These are phyloP conservation scores for Bipolaris zeicola DNA, from an alignment of 2,329 filamentous ascomycete genomes.

Conservation along the genomic window DNA sequence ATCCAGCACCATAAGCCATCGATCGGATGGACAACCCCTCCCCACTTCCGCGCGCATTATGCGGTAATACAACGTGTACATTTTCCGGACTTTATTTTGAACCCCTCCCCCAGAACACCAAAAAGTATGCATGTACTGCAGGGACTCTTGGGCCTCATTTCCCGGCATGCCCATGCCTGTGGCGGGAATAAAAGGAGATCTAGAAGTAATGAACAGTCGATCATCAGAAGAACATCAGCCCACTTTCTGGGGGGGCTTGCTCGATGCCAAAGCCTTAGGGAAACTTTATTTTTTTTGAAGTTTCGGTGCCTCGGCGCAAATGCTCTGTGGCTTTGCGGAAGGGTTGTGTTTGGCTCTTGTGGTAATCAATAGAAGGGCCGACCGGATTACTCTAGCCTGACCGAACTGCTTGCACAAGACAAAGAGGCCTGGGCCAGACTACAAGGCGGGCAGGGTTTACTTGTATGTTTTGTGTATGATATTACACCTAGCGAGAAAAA, in stretches of 20 bases:
- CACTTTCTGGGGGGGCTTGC: not conserved
- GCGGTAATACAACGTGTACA: not conserved
- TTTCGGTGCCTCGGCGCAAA: slow-evolving; percentile 3
- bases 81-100: slow-evolving; percentile 3
- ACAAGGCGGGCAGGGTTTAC: too few relatives aligned
- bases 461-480: too few relatives aligned
- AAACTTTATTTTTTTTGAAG: not conserved
- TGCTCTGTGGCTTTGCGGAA: not conserved
- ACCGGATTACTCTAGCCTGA: not conserved
- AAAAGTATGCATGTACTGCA: not conserved
- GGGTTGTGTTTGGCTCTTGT: not conserved
- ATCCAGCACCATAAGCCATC: slow-evolving; percentile 1
- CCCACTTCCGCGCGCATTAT: slow-evolving; percentile 6
- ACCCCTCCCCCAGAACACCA: not conserved
- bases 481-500: too few relatives aligned
- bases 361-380: slow-evolving; percentile 1
- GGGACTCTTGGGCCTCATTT: not conserved
- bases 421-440: not conserved
- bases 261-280: not conserved
- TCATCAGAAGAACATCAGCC: not conserved
- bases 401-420: not conserved
- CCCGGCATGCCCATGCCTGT: not conserved
- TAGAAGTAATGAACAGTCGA: not conserved
- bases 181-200: not conserved
- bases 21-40: slow-evolving; percentile 9